phyloP scores from a whole-genome alignment of 371 early-diverging fungal species.

The Mucor irregularis region DNA sequence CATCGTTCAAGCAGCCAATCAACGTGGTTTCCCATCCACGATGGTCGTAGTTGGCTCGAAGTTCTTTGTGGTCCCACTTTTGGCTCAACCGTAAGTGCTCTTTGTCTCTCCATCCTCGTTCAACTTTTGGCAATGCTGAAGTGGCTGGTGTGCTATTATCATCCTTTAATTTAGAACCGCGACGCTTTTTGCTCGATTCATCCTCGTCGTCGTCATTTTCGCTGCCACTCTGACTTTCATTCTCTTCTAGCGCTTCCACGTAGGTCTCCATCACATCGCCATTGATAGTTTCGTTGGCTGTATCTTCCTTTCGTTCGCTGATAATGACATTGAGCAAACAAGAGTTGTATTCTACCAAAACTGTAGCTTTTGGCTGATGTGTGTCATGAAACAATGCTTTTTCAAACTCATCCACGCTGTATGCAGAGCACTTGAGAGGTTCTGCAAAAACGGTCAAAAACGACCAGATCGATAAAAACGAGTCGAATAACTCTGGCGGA shows the following conservation, averaged over 20 bases:
- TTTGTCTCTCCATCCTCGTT: constrained; percentile 42
- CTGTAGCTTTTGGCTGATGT: constrained; percentile 29
- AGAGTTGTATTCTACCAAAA: constrained; percentile 35
- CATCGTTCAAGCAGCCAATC: constrained; percentile 50
- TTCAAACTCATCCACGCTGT: constrained; percentile 50
- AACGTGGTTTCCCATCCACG: constrained; percentile 49
- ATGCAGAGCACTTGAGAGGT: constrained; percentile 35
- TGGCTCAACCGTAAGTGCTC: constrained; percentile 33
- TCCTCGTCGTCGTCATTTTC: constrained; percentile 10
- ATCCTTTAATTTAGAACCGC: constrained; percentile 1
- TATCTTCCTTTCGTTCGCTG: constrained; percentile 43
- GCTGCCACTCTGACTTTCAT: not conserved
- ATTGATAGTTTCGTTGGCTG: constrained; percentile 34
- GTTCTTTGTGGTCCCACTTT: constrained; percentile 45
- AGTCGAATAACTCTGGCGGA: constrained; percentile 34
- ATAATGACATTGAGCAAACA: constrained; percentile 47
- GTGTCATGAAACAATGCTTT: constrained; percentile 27
- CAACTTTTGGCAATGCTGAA: constrained; percentile 17
- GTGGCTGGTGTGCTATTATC: no score
- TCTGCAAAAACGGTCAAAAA: constrained; percentile 48
- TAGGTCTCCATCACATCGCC: constrained; percentile 35
- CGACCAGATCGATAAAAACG: constrained; percentile 36
- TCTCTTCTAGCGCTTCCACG: constrained; percentile 23
- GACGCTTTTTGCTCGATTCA: not conserved
- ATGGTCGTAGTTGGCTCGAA: constrained; percentile 31